Percentiles rank a stretch among this genome's conserved stretches.
phyloP scores from a whole-genome alignment of 225 moss, liverwort and hornwort species.

The Pseudisothecium myosuroides region DNA sequence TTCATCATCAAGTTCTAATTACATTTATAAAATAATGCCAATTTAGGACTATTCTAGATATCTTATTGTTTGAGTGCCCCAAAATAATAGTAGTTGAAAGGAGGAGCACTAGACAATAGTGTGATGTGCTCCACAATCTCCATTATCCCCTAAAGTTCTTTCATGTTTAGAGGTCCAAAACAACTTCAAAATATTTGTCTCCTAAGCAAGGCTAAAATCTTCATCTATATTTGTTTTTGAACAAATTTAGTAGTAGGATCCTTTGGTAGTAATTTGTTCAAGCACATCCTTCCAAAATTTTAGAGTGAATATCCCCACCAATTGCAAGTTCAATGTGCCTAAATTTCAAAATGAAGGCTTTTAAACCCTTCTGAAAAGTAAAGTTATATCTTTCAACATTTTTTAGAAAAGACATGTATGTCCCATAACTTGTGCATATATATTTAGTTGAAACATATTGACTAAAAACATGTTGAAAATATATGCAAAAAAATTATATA shows the following conservation, averaged over 20 bases:
- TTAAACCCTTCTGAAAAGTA: not conserved
- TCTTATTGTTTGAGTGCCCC: not conserved
- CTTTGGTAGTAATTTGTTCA: not conserved
- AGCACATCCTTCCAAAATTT: not conserved
- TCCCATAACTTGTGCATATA: not conserved
- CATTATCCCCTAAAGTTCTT: not conserved
- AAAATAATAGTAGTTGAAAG: not conserved
- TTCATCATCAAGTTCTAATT: not conserved
- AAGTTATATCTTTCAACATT: not conserved
- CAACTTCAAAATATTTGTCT: not conserved
- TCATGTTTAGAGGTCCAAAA: not conserved
- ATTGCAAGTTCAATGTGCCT: not conserved
- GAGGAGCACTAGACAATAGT: not conserved
- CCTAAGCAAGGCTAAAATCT: not conserved
- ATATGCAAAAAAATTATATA: not conserved
- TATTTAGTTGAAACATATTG: not conserved
- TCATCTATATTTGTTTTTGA: not conserved
- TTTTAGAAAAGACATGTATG: not conserved
- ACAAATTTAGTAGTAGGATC: not conserved
- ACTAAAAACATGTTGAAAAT: not conserved
- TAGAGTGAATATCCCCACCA: not conserved
- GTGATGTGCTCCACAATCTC: accelerated
- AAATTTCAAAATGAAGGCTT: not conserved
- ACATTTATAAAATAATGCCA: not conserved
- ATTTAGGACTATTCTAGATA: not conserved